Evolutionary conservation across 176 grass and related monocot species (phyloP), one percentile per base, ranked within the genome.

Genomic region (Ensete glaucum): DNA sequence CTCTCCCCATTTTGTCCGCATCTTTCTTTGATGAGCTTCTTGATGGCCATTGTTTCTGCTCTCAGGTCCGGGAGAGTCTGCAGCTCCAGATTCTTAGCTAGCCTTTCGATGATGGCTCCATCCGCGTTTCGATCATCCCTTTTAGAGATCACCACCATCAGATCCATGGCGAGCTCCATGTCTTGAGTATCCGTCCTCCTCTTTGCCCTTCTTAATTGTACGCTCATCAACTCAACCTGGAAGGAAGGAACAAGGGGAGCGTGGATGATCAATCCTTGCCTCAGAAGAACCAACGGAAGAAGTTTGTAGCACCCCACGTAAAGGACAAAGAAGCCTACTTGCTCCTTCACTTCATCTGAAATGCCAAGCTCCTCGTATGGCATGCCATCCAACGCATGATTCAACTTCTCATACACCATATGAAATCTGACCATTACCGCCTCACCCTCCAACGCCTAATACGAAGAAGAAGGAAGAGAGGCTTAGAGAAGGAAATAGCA

Each of bases 21-120:
- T 73, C 82, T 64, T 73, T 90, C 91, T 23, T 84, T 90, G 20
- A 83, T 78, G 17, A 90, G 83, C 77, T 81, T 89, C 77, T 94
- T 90, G 21, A 94, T 74, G 22, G 91, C 91, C 87, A 90, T 85
- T 11, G 91, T 88, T 86, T 94, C 91, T 1, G 91, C 82, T 50
- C 87, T 78, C 64, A 94, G 73, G 22, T 94, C 91, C 0, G 88
- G 78, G 1, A 94, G 55, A 54, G 78, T 81, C 2, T 89, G 84
- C 16, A 94, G 74, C 71, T 88, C 88, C 51, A 95, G 48, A 27
- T 85, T 95, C 53, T 83, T 86, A 29, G 85, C 91, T 12, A 95
- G 81, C 75, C 91, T 67, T 73, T 88, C 91, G 8, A 95, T 51
- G 53, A 90, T 83, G 26, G 85, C 88, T 50, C 83, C 64, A 77